Evolutionary conservation across 2,329 filamentous ascomycete genomes (phyloP), one percentile per base, ranked within the genome.

Genomic region (Ophiostoma novo-ulmi): DNA sequence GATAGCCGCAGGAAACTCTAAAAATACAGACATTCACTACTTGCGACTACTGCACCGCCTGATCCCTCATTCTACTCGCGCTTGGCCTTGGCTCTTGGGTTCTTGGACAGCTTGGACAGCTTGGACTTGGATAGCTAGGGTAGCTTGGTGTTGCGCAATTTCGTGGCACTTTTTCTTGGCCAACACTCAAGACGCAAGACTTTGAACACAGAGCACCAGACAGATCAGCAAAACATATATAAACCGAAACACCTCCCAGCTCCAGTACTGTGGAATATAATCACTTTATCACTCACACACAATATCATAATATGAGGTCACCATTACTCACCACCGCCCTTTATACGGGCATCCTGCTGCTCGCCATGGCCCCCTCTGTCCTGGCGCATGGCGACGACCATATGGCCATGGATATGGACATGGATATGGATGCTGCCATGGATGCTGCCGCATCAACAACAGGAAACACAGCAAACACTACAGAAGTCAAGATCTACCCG

Each of bases 401-500:
- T 39, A 76, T 58, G 44, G 26, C n/a, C 31, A 69, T 69, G 67
- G 41, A 58, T n/a, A 68, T 68, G 70, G 69, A 52, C 36, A 31
- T 31, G 31, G 31, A 31, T 31, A 75, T 76, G 70, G 74, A 55
- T 14, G 75, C 20, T 64, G 61, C 44, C 20, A 75, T 75, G 75
- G 73, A 71, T 65, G 44, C 20, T 2, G 52, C 22, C 48, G 61
- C 36, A 55, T 48, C 65, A 39, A 26, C 31, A 52, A 35, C 44
- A 70, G 74, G 26, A 17, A 64, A 69, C 35, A 73, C 76, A 22
- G 75, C 77, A 26, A 73, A 76, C 48, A 20, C 44, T 5, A 6
- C 44, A 8, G 75, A 74, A 69, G 74, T 13, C 39, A 67, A 67
- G 36, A 22, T 79, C 64, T 81, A 81, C 66, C 78, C 81, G 10